Base-by-base conservation (phyloP, 2,329 filamentous ascomycete species). In the Penicillium aurantiogriseum region DNA sequence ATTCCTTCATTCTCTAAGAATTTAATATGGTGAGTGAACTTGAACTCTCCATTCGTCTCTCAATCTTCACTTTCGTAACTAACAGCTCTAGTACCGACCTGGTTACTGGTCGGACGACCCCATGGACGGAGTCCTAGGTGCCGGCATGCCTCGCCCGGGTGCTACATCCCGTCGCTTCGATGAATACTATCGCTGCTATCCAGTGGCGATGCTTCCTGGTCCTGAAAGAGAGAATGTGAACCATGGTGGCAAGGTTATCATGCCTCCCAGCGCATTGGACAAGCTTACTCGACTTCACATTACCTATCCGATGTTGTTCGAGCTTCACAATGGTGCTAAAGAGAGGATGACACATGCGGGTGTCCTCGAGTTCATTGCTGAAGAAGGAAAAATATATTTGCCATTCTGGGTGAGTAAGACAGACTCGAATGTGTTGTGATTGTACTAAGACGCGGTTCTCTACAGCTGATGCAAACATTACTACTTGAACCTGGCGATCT, bases 181-280 rank as follows among this genome's bases (percentile, higher is more conserved):
- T 76, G 94, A 99, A 77, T 97, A 96, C 80, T 97, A 97, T 78
- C 88, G 94, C 69, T 97, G 92, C 81, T 99, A 97, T 71, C 94
- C 94, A 43, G 85, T 97, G 69, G 87, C 88, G 68, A 97, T 99
- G 92, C 86, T 96, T 61, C 91, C 92, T 13, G 92, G 93, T 3
- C 86, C 91, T 38, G 92, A 97, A 69, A 85, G 94, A 65, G 89
- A 90, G 51, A 88, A 92, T 65, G 87, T 96, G 61, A 97, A 97
- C 80, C 92, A 94, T 72, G 94, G 94, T 66, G 95, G 93, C 76
- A 99, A 99, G 81, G 93, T 99, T 68, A 91, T 99, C 72, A 87
- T 99, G 62, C 94, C 94, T n/a, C 90, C 94, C 0, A 96, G 92
- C 36, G 93, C 94, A 6, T 85, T 99, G 54, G 93, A 99, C 80